A percentile compares a stretch with the other conserved stretches of the same genome.
These are phyloP conservation scores for Clavispora vitiphila DNA, from an alignment of 805 yeast species.

Conservation along the genomic window DNA sequence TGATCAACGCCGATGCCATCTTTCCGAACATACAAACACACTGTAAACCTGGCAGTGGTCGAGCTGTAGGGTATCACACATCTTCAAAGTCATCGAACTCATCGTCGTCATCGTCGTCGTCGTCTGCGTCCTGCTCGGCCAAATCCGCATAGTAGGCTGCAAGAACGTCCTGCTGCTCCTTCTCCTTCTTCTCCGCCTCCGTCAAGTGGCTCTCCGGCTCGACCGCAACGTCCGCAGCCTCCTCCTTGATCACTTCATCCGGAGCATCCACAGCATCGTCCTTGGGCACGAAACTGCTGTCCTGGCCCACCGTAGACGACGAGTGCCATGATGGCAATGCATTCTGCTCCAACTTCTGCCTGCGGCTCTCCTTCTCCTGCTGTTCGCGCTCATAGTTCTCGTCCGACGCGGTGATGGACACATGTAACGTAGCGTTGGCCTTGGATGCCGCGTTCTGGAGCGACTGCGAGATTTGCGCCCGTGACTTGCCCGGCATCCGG, in stretches of 20 bases:
- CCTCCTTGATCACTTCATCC: constrained; percentile 12
- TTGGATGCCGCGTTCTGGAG: constrained; percentile 49
- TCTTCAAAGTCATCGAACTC: constrained; percentile 34
- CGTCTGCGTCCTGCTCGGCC: constrained; percentile 66
- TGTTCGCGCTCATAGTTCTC: constrained; percentile 66
- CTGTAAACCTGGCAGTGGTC: no score
- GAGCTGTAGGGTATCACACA: no score
- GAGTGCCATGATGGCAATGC: constrained; percentile 97
- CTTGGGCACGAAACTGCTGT: constrained; percentile 37
- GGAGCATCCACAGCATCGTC: constrained; percentile 35
- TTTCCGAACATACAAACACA: no score
- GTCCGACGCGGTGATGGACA: constrained; percentile 83
- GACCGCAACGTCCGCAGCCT: constrained; percentile 4
- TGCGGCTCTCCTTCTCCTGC: constrained; percentile 61
- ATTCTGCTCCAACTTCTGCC: constrained; percentile 75
- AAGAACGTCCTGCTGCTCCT: constrained; percentile 66
- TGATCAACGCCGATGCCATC: no score
- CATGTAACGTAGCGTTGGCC: constrained; percentile 83
- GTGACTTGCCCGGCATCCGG: constrained; percentile 31
- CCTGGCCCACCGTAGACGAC: constrained; percentile 80
- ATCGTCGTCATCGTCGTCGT: constrained; percentile 48
- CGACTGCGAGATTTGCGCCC: constrained; percentile 27
- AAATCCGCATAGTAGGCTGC: constrained; percentile 68
- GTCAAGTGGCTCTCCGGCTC: constrained; percentile 5
- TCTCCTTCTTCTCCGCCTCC: constrained; percentile 14